Conservation (phyloP, 371 early-diverging fungal genomes). For the Syncephalastrum racemosum region DNA sequence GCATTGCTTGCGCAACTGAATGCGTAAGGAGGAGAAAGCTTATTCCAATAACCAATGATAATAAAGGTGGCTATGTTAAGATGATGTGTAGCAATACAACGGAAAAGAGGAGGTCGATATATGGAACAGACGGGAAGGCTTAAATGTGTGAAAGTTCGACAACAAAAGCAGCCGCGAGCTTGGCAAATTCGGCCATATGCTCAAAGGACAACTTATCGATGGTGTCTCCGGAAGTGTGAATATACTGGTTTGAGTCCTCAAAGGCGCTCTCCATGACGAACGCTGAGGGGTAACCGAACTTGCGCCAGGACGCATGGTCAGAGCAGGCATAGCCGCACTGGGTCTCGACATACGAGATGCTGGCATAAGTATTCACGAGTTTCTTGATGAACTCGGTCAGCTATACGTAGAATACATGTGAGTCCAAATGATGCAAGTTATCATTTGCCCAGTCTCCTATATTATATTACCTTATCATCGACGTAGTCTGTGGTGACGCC, state of each 20-base stretch:
- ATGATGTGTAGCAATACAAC: too few species aligned
- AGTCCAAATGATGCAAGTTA: not conserved
- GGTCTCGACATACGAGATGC: constrained; percentile 53
- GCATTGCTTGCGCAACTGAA: constrained; percentile 51
- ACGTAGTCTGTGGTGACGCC: constrained; percentile 87
- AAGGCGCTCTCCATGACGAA: constrained; percentile 84
- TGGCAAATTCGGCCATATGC: constrained; percentile 85
- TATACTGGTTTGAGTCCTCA: constrained; percentile 65
- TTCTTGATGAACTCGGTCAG: constrained; percentile 66
- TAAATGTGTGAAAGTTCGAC: constrained; percentile 69
- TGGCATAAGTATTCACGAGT: constrained; percentile 51
- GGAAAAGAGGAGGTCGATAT: constrained; percentile 10
- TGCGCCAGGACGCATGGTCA: constrained; percentile 93
- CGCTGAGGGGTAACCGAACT: constrained; percentile 81
- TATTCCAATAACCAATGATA: too few species aligned
- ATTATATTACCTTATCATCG: constrained; percentile 48
- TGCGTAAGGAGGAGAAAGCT: constrained; percentile 19
- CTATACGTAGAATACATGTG: constrained; percentile 18
- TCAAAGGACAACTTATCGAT: constrained; percentile 74
- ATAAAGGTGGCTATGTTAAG: too few species aligned
- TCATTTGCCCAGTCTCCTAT: not conserved
- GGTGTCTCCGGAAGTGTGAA: constrained; percentile 77
- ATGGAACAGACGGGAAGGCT: not conserved
- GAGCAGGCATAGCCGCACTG: constrained; percentile 73
- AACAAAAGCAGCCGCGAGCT: constrained; percentile 81